A percentile compares a stretch with the other conserved stretches of the same genome.
phyloP scores from a whole-genome alignment of 169 alveolate species.

The Perkinsus chesapeaki region DNA sequence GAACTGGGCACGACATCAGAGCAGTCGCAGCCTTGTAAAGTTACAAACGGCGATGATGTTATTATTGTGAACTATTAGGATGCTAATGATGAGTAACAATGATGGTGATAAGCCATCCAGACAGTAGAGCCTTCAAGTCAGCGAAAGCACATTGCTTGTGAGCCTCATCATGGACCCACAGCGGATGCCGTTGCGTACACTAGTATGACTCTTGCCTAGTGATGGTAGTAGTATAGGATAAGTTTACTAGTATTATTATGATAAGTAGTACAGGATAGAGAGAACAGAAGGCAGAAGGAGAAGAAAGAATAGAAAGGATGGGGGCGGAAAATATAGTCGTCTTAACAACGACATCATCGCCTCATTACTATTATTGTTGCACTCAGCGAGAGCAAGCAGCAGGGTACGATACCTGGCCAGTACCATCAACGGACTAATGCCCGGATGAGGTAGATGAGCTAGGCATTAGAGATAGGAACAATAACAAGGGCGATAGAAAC shows the following conservation, averaged over 20 bases:
- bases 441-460: no score
- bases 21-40: not conserved
- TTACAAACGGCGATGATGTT: not conserved
- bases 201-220: not conserved
- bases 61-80: not conserved
- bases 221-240: not conserved
- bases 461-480: not conserved
- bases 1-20: no score
- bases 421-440: not conserved
- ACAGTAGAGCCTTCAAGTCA: not conserved
- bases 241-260: not conserved
- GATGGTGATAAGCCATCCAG: not conserved
- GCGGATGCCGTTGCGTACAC: slow-evolving; percentile 7
- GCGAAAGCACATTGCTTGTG: slow-evolving; percentile 4
- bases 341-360: not conserved
- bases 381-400: not conserved
- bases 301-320: not conserved
- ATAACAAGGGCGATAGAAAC: not conserved
- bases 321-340: not conserved
- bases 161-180: slow-evolving; percentile 1
- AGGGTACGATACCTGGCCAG: not conserved
- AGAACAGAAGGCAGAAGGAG: not conserved
- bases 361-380: no score
- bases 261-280: not conserved
- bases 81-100: not conserved